Conservation (phyloP, 371 early-diverging fungal species). For the Circinella minor region DNA sequence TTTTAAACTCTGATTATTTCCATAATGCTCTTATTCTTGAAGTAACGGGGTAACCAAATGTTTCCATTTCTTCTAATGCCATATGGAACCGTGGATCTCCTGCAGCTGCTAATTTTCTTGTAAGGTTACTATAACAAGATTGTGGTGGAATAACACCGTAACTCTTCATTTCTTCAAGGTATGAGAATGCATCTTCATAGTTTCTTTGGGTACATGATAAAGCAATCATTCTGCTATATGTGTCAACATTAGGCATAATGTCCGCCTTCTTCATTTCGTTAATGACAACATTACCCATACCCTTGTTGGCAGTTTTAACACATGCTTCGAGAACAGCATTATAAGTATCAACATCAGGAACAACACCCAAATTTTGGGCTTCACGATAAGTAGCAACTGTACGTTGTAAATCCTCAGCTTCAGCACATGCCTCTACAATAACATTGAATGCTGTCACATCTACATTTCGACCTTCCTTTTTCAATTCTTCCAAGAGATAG, state of each 20-base stretch:
- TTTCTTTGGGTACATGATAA: constrained; percentile 56
- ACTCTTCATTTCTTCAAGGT: constrained; percentile 79
- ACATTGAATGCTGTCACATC: constrained; percentile 71
- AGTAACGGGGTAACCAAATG: constrained; percentile 52
- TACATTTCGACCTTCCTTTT: constrained; percentile 47
- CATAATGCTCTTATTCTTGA: constrained; percentile 28
- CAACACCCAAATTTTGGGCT: constrained; percentile 51
- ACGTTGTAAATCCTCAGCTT: constrained; percentile 50
- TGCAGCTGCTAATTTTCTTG: constrained; percentile 64
- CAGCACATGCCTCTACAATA: constrained; percentile 62
- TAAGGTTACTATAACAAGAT: constrained; percentile 57
- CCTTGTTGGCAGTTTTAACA: constrained; percentile 50
- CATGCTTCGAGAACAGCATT: constrained; percentile 67
- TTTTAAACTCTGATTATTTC: constrained; percentile 9
- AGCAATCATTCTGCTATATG: constrained; percentile 65
- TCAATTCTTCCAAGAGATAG: constrained; percentile 54
- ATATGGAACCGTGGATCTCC: constrained; percentile 70
- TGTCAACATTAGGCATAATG: constrained; percentile 58
- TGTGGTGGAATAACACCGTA: constrained; percentile 68
- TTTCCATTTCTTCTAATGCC: constrained; percentile 77
- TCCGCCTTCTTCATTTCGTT: constrained; percentile 58
- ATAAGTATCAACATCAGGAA: constrained; percentile 66
- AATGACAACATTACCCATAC: constrained; percentile 62
- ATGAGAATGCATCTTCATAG: constrained; percentile 80
- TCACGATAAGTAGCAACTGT: constrained; percentile 60